Evolutionary conservation across 2,329 filamentous ascomycete species (phyloP).

Genomic region (Pyrenophora graminea): DNA sequence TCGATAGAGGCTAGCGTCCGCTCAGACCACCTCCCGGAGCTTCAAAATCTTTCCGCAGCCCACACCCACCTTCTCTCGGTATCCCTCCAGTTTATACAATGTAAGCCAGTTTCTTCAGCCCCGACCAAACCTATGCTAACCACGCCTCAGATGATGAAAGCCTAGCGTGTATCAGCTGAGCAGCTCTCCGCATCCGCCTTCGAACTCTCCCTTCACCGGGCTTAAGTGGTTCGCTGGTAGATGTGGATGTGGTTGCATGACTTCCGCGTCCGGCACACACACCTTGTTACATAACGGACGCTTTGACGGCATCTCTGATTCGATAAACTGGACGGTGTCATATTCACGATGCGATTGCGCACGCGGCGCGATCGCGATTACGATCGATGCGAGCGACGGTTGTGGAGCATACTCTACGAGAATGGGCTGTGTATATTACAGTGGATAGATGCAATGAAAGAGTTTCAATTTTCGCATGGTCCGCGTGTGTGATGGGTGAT

Average conservation of each 20-base stretch:
- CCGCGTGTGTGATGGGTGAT: slow-evolving; percentile 2
- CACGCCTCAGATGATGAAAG: slow-evolving; percentile 92
- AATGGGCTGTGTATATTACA: slow-evolving; percentile 4
- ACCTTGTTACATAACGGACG: slow-evolving; percentile 98
- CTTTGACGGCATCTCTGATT: slow-evolving; percentile 97
- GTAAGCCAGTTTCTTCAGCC: slow-evolving; percentile 61
- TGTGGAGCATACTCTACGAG: neutral
- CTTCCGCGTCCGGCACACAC: slow-evolving; percentile 98
- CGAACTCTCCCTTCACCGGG: slow-evolving; percentile 86
- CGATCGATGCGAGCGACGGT: neutral
- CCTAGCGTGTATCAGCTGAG: slow-evolving; percentile 94
- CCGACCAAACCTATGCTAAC: slow-evolving; percentile 26
- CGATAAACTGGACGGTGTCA: slow-evolving; percentile 61
- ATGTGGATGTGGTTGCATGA: slow-evolving; percentile 75
- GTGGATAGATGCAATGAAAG: slow-evolving; percentile 8
- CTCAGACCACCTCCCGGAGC: slow-evolving; percentile 17
- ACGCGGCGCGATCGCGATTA: slow-evolving; percentile 1
- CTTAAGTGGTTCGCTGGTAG: slow-evolving; percentile 81
- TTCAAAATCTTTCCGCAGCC: slow-evolving; percentile 43
- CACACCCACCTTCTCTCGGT: slow-evolving; percentile 56
- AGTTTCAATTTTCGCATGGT: slow-evolving; percentile 1
- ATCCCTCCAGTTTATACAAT: slow-evolving; percentile 99
- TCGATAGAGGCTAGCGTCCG: slow-evolving; percentile 24
- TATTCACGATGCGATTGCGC: slow-evolving; percentile 5
- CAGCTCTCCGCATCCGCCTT: slow-evolving; percentile 67